Evolutionary conservation across 108 stramenopile species (phyloP), one percentile per base, ranked within the genome.

Genomic region (Discostella pseudostelligera): DNA sequence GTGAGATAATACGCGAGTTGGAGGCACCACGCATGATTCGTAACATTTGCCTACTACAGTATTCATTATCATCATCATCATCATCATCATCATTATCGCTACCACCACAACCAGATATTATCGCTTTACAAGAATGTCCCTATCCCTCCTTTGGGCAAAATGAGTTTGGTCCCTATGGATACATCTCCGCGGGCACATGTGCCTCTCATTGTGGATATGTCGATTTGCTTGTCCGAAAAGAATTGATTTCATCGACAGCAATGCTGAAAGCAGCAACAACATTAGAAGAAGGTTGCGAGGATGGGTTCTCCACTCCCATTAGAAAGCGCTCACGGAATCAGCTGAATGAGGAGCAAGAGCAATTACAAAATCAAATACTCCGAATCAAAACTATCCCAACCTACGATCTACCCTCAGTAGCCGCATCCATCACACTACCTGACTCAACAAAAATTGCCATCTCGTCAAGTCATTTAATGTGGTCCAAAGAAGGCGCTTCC

Each of bases 181-280:
- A 77, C 49, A 37, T 60, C 47, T 67, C 65, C 10, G 26, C 54
- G 40, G 74, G 74, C 21, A 66, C 36, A 14, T 39, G 28, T 14
- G n/a, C 17, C 19, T 72, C 76, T 4, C 76, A 77, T 42, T 77
- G 76, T 44, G 76, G 76, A 11, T 72, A 72, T 39, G 70, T 71
- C 37, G 70, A 77, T 59, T 67, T 77, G 35, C 58, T 77, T 22
- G 25, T 77, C 2, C 56, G 43, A 12, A 45, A 61, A 22, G 49
- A 72, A 20, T 24, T 71, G 50, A 48, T 57, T 11, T 12, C 49
- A 9, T 11, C 16, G 17, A 19, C 47, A 22, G 22, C 17, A 8
- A 19, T 19, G 2, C 1, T 24, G 21, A 50, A 17, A 20, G 21
- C 49, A 20, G 21, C 6, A 0, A 50, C 49, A 13, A 50, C 22